Base-by-base conservation (phyloP, 495 filamentous ascomycete species). In the Neurospora sp. region DNA sequence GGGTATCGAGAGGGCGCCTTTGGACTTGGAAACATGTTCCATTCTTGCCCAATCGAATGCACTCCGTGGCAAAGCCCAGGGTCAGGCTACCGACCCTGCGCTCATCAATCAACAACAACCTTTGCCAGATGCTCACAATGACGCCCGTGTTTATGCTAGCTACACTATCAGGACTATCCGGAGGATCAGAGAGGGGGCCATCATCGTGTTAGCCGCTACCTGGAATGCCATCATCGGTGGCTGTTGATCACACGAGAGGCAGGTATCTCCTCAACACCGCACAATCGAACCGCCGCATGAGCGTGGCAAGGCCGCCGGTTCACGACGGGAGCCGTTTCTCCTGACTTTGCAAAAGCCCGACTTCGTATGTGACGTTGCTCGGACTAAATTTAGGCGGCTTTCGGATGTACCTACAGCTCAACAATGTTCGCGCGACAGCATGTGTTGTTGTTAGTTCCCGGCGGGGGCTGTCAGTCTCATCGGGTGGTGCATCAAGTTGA, bases 301-400 rank as follows among this genome's bases (percentile, higher is more conserved):
- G 53, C 53, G 53, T 61, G 53, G 53, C 53, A 61, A 61, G 53
- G 14, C 27, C 27, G 10, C 53, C 45, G 20, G 20, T 53, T 16
- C 53, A 38, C 6, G 27, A 61, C 53, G 53, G 53, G 17, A 61
- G 27, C 53, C 12, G 48, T 70, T 70, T 53, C 39, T 71, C 41
- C 40, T 69, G 35, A 70, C 73, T 71, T 44, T 40, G 53, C 74
- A 40, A 68, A 69, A 68, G 44, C 40, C 72, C 69, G 68, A 73
- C 8, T 40, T 42, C 40, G 39, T 48, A 70, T 75, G 75, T 79
- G 76, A 79, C 77, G 78, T 76, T 79, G 78, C 76, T 76, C 69
- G 70, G 73, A 70, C 78, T 79, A 78, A 75, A 79, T 73, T 78
- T 78, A 77, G 75, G 72, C 69, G 39, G 53, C 27, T 35, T 16